These are phyloP conservation scores for Torulaspora franciscae DNA, from an alignment of 805 yeast species.

Conservation along the genomic window DNA sequence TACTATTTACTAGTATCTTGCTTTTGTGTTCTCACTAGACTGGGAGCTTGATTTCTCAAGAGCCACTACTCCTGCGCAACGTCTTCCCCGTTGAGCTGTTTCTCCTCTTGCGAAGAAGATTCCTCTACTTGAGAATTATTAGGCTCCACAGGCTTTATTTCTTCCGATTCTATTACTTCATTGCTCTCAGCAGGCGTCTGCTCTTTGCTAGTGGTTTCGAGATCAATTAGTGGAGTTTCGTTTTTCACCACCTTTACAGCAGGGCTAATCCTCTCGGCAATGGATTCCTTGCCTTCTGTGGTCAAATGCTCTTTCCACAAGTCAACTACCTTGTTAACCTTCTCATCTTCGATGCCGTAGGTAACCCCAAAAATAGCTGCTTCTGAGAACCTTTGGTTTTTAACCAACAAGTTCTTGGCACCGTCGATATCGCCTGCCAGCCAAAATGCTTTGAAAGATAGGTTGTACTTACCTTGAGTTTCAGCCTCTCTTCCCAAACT, in stretches of 20 bases:
- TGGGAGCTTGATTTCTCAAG: not conserved
- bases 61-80: not conserved
- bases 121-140: not conserved
- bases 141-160: conserved; percentile 2
- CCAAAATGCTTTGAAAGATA: conserved; percentile 93
- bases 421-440: conserved; percentile 62
- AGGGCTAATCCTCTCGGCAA: conserved; percentile 61
- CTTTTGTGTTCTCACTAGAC: not conserved
- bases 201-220: conserved; percentile 33
- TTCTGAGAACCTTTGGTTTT: conserved; percentile 71
- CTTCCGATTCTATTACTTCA: conserved; percentile 19
- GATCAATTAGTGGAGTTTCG: conserved; percentile 39
- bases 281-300: conserved; percentile 46
- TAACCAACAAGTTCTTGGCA: conserved; percentile 60
- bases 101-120: not conserved
- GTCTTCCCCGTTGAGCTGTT: not conserved
- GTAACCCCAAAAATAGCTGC: conserved; percentile 77
- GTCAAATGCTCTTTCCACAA: conserved; percentile 64
- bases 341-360: conserved; percentile 49
- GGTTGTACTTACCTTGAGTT: conserved; percentile 72
- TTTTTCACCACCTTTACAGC: conserved; percentile 25
- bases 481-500: conserved; percentile 64
- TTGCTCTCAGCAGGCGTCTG: not conserved
- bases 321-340: conserved; percentile 44
- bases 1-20: not conserved